Base-by-base conservation (phyloP, 179 eudicot genomes). In the Camellia oleifera region DNA sequence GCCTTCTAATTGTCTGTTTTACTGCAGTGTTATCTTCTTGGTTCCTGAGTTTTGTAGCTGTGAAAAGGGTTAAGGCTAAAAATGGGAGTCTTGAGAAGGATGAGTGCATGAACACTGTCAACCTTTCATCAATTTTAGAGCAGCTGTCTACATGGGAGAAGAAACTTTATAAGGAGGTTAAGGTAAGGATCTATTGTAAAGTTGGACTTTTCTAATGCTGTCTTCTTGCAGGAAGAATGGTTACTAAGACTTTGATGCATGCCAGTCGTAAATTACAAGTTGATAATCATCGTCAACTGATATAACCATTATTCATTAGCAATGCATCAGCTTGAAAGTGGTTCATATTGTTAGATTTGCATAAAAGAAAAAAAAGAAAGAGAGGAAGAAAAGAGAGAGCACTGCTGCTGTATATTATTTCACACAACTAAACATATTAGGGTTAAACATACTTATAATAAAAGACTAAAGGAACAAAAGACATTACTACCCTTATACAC, bases 91-190 rank as follows among this genome's bases (percentile, higher is more conserved):
- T 18, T 75, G 69, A 42, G 57, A 44, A 44, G 53, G 69, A 75
- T 54, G 40, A 15, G 42, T 60, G 40, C 69, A 18, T 61, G 67
- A 75, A 75, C 13, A 40, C 77, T 44, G 26, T 40, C 45, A 64
- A 48, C 60, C 79, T 76, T 76, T 76, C 79, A 63, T 76, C 79
- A 18, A 76, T 71, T 7, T 23, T 76, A n/a, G 79, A 76, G 70
- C 63, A 76, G 79, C 57, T 76, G 7, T 76, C 48, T 63, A 9
- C 4, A 15, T 76, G 79, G 79, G 79, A 76, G 48, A 76, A 48
- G 46, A 76, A 76, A 76, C 79, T 76, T 12, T 63, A 76, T 48
- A 50, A 46, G 71, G 60, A 76, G n/a, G 79, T 76, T 48, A 76
- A 76, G 79, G 79, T 76, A 62, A 63, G 64, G 57, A 70, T 70